Conservation (phyloP, 2,329 filamentous ascomycete genomes). For the Trichoderma brevicompactum region DNA sequence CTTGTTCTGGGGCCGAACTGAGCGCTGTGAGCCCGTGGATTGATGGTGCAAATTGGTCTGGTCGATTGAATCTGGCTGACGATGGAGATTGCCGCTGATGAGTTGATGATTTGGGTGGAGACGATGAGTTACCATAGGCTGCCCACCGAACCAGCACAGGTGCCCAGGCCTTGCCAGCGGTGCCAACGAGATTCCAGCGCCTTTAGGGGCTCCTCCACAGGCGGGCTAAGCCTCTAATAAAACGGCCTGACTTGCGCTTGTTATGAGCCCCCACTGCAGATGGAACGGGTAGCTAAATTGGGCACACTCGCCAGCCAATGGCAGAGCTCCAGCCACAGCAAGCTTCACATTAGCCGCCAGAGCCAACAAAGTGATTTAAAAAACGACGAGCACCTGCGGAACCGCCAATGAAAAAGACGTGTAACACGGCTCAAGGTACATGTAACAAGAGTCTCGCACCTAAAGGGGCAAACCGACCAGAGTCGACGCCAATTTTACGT, state of each 20-base stretch:
- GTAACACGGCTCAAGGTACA: neutral
- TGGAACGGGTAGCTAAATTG: conserved; percentile 24
- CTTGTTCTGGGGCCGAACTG: neutral
- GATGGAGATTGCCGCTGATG: conserved; percentile 22
- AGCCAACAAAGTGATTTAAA: conserved; percentile 13
- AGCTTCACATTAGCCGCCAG: conserved; percentile 30
- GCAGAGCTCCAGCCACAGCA: conserved; percentile 12
- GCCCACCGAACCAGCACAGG: neutral
- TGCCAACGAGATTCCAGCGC: conserved; percentile 8
- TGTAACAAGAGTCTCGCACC: neutral
- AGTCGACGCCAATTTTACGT: conserved; percentile 4
- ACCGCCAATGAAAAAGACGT: conserved; percentile 1
- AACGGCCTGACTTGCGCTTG: conserved; percentile 2
- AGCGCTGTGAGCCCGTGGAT: conserved; percentile 5
- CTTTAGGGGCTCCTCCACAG: conserved; percentile 16
- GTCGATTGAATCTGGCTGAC: conserved; percentile 12
- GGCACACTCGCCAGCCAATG: conserved; percentile 24
- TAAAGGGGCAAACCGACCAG: conserved; percentile 9
- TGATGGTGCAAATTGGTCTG: conserved; percentile 22
- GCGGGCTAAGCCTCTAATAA: conserved; percentile 15
- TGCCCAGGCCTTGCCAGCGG: neutral
- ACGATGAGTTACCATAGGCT: conserved; percentile 7
- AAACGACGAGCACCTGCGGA: conserved; percentile 7
- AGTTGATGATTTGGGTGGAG: conserved; percentile 27
- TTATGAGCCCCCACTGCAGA: conserved; percentile 12